phyloP scores from a whole-genome alignment of 768 basidiomycete species.

The Tulasnella sp. region DNA sequence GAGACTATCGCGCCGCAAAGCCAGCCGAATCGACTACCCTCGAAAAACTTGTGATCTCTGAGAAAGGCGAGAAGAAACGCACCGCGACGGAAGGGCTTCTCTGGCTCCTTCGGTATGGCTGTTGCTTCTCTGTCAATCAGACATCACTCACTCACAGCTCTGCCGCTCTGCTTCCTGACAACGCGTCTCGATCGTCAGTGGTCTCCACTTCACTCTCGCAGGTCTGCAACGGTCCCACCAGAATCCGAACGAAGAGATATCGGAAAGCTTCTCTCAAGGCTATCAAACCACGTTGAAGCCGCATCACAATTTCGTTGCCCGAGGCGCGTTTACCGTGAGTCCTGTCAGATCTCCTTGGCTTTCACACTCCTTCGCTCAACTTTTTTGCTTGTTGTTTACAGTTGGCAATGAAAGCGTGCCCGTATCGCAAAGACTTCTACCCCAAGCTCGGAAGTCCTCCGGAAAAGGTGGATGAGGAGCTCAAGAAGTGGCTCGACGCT shows the following conservation, averaged over 20 bases:
- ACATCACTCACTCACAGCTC: too few species aligned
- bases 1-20: constrained; percentile 57
- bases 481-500: constrained; percentile 43
- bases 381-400: constrained; percentile 19
- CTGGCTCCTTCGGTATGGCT: constrained; percentile 60
- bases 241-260: constrained; percentile 55
- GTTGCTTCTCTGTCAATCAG: neutral
- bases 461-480: constrained; percentile 36
- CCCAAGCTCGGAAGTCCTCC: constrained; percentile 39
- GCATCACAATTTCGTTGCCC: constrained; percentile 68
- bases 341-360: neutral
- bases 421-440: constrained; percentile 48
- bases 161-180: too few species aligned
- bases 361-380: neutral
- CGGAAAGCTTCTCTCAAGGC: constrained; percentile 60
- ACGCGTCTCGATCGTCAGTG: too few species aligned
- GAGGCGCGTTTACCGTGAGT: constrained; percentile 44
- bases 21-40: constrained; percentile 62
- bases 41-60: constrained; percentile 71
- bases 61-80: constrained; percentile 75
- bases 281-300: constrained; percentile 77
- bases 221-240: constrained; percentile 62
- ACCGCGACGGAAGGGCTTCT: constrained; percentile 83
- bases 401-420: constrained; percentile 60
- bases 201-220: constrained; percentile 78